Evolutionary conservation across 2,329 filamentous ascomycete genomes (phyloP).

Genomic region (Nigrospora oryzae): DNA sequence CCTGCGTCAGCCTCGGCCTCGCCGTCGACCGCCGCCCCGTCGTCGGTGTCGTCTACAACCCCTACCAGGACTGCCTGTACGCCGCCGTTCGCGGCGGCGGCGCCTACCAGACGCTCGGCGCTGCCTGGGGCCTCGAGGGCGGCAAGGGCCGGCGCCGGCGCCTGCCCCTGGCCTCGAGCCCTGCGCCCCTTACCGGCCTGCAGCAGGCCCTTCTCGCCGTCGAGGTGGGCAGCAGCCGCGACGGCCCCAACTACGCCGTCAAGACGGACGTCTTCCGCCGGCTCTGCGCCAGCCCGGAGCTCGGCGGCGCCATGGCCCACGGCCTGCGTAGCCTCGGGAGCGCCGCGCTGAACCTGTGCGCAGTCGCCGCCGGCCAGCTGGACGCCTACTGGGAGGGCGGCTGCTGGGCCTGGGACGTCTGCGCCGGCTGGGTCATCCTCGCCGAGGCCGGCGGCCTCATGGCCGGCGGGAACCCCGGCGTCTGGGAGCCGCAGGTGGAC

Average conservation of each 20-base stretch:
- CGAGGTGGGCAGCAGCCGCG: conserved; percentile 65
- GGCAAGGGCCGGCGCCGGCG: conserved; percentile 24
- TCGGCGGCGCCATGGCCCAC: conserved; percentile 70
- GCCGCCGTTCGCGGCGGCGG: conserved; percentile 61
- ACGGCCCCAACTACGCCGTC: conserved; percentile 62
- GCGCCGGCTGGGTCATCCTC: conserved; percentile 71
- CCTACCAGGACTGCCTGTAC: conserved; percentile 62
- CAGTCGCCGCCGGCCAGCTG: conserved; percentile 60
- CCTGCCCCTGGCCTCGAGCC: conserved; percentile 37
- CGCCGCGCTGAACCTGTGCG: conserved; percentile 68
- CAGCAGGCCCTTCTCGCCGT: conserved; percentile 56
- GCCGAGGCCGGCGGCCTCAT: conserved; percentile 66
- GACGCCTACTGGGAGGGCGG: conserved; percentile 79
- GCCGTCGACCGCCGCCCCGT: conserved; percentile 51
- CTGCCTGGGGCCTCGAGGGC: conserved; percentile 27
- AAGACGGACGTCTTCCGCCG: conserved; percentile 59
- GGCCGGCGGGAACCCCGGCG: conserved; percentile 64
- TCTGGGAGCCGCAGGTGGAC: conserved; percentile 57
- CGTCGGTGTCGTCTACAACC: conserved; percentile 75
- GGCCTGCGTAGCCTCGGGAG: conserved; percentile 61
- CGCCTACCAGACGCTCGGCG: conserved; percentile 45
- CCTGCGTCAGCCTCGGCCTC: conserved; percentile 70
- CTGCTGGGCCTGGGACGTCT: conserved; percentile 81
- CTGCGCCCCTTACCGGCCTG: conserved; percentile 51
- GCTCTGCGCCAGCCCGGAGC: conserved; percentile 47